Percentiles rank a stretch among this genome's conserved stretches.
Evolutionary conservation across 2,329 filamentous ascomycete genomes (phyloP).

Genomic region (Verticillium tricorpus): DNA sequence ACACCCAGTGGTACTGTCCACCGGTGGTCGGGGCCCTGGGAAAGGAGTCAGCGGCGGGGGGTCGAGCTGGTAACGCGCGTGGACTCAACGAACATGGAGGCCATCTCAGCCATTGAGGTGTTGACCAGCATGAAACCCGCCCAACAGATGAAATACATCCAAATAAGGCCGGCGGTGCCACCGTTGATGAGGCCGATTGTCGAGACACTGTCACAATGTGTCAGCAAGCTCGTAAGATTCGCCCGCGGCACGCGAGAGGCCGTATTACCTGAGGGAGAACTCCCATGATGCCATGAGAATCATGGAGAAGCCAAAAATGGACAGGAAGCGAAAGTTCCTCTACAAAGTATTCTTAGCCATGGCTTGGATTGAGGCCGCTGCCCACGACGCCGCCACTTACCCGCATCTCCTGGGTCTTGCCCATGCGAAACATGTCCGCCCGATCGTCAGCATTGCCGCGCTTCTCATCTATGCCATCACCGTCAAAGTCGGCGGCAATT

Average conservation of each 20-base stretch:
- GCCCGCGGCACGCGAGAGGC: neutral
- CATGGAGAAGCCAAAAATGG: constrained; percentile 42
- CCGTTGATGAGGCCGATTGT: constrained; percentile 30
- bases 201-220: constrained; percentile 5
- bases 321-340: constrained; percentile 40
- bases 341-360: constrained; percentile 6
- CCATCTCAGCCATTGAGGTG: constrained; percentile 43
- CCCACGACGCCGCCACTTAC: constrained; percentile 11
- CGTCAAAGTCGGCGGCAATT: neutral
- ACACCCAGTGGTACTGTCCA: constrained; percentile 57
- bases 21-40: constrained; percentile 47
- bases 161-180: constrained; percentile 41
- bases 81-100: constrained; percentile 32
- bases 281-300: constrained; percentile 43
- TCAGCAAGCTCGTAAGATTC: neutral
- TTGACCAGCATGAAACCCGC: constrained; percentile 32
- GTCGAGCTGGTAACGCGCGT: neutral
- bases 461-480: constrained; percentile 18
- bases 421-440: constrained; percentile 42
- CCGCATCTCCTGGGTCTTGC: constrained; percentile 43
- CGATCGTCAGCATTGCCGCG: constrained; percentile 28
- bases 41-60: too few species aligned
- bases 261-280: constrained; percentile 28
- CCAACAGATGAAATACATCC: constrained; percentile 34
- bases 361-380: too few species aligned